Evolutionary conservation across 805 yeast species (phyloP).

Genomic region (Spathaspora arborariae): DNA sequence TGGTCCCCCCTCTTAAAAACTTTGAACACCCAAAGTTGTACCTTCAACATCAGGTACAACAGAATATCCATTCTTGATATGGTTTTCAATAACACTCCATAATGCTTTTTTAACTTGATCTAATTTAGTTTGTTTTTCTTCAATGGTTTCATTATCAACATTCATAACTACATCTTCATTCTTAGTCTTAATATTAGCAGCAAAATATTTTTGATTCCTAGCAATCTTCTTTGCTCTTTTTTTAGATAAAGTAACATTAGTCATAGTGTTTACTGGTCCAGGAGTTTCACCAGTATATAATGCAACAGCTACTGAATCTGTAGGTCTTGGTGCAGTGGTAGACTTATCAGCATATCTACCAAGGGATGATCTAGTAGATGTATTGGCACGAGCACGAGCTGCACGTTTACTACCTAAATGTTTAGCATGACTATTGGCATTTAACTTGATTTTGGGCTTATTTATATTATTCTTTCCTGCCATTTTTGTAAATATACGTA

Average conservation of each 20-base stretch:
- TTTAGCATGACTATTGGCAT: slow-evolving; percentile 47
- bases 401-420: slow-evolving; percentile 54
- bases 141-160: slow-evolving; percentile 23
- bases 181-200: slow-evolving; percentile 46
- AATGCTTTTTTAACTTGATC: slow-evolving; percentile 59
- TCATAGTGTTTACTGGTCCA: slow-evolving; percentile 32
- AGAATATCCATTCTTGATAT: slow-evolving; percentile 42
- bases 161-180: slow-evolving; percentile 48
- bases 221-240: slow-evolving; percentile 76
- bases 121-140: slow-evolving; percentile 28
- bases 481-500: slow-evolving; percentile 5
- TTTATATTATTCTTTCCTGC: slow-evolving; percentile 64
- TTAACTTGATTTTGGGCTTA: slow-evolving; percentile 64
- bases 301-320: slow-evolving; percentile 43
- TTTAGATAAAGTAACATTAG: slow-evolving; percentile 65
- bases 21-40: slow-evolving; percentile 79
- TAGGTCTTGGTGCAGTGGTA: slow-evolving; percentile 36
- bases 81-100: slow-evolving; percentile 68
- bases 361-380: slow-evolving; percentile 45
- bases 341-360: slow-evolving; percentile 34
- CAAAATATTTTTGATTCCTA: slow-evolving; percentile 72
- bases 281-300: slow-evolving; percentile 37
- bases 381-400: slow-evolving; percentile 36
- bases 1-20: slow-evolving; percentile 31
- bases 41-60: slow-evolving; percentile 59